These are phyloP conservation scores for Wallacemonas sp. DNA, from an alignment of 208 protist genomes.

Conservation along the genomic window DNA sequence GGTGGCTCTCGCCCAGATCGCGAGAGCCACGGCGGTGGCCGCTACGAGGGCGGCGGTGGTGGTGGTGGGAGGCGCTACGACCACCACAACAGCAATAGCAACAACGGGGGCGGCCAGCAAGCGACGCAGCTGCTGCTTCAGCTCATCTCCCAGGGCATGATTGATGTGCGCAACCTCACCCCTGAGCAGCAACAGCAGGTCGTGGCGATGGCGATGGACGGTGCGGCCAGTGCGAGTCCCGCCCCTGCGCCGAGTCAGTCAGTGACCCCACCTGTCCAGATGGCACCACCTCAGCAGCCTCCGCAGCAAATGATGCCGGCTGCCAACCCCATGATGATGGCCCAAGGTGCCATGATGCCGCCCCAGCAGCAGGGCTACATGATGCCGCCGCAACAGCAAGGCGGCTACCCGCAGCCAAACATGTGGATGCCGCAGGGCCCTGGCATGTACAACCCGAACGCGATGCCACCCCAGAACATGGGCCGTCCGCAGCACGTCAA, in stretches of 20 bases:
- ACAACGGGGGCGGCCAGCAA: conserved; percentile 30
- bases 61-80: background rate
- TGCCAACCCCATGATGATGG: conserved; percentile 18
- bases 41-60: background rate
- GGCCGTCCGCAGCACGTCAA: conserved; percentile 5
- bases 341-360: conserved; percentile 7
- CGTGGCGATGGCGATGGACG: conserved; percentile 20
- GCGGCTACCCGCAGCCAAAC: conserved; percentile 3
- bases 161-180: conserved; percentile 65
- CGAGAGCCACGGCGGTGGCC: background rate
- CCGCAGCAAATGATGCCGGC: too few relatives aligned
- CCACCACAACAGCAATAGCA: conserved; percentile 15
- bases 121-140: conserved; percentile 63
- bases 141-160: conserved; percentile 67
- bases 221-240: conserved; percentile 10
- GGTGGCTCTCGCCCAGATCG: background rate
- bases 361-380: conserved; percentile 25
- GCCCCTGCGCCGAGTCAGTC: conserved; percentile 22
- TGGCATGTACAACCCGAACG: conserved; percentile 10
- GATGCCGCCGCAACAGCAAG: conserved; percentile 4
- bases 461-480: background rate
- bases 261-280: conserved; percentile 16
- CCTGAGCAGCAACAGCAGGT: conserved; percentile 53
- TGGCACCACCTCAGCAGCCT: conserved; percentile 19
- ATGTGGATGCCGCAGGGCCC: conserved; percentile 6